These are phyloP conservation scores for Drechslerella coelobrocha DNA, from an alignment of 2,329 filamentous ascomycete genomes.

Conservation along the genomic window DNA sequence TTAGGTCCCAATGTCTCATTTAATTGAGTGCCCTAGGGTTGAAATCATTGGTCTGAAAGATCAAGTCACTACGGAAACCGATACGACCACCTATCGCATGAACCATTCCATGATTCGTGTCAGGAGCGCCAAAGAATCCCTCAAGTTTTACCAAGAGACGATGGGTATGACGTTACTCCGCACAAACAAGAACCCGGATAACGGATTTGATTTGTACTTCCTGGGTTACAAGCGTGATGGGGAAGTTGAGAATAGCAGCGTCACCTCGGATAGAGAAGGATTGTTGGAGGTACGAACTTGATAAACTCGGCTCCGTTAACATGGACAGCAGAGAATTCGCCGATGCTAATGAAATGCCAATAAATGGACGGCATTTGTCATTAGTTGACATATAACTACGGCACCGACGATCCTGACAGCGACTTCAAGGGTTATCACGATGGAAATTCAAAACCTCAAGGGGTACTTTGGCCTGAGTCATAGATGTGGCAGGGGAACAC, in stretches of 20 bases:
- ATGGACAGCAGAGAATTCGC: constrained; percentile 68
- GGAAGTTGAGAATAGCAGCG: constrained; percentile 65
- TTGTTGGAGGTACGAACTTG: constrained; percentile 90
- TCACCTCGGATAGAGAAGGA: constrained; percentile 75
- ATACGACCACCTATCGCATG: constrained; percentile 77
- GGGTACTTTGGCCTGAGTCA: constrained; percentile 72
- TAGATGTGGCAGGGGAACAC: neutral
- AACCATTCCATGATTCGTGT: constrained; percentile 96
- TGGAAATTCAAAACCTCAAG: constrained; percentile 88
- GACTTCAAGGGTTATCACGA: constrained; percentile 81
- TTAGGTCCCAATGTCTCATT: constrained; percentile 52
- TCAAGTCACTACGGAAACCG: constrained; percentile 74
- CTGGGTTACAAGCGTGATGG: constrained; percentile 73
- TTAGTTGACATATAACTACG: constrained; percentile 63
- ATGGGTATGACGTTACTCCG: constrained; percentile 86
- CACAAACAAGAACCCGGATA: constrained; percentile 72
- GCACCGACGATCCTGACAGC: constrained; percentile 80
- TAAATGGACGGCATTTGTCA: too few relatives aligned
- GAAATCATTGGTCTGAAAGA: constrained; percentile 80
- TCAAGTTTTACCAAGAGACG: constrained; percentile 82
- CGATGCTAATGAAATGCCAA: constrained; percentile 80
- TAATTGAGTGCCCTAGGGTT: constrained; percentile 64
- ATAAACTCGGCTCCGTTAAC: constrained; percentile 69
- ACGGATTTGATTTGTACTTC: constrained; percentile 90
- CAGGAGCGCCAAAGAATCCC: constrained; percentile 76